Evolutionary conservation across 1,284 basidiomycete species (phyloP).

Genomic region (Sporisorium exsertum): DNA sequence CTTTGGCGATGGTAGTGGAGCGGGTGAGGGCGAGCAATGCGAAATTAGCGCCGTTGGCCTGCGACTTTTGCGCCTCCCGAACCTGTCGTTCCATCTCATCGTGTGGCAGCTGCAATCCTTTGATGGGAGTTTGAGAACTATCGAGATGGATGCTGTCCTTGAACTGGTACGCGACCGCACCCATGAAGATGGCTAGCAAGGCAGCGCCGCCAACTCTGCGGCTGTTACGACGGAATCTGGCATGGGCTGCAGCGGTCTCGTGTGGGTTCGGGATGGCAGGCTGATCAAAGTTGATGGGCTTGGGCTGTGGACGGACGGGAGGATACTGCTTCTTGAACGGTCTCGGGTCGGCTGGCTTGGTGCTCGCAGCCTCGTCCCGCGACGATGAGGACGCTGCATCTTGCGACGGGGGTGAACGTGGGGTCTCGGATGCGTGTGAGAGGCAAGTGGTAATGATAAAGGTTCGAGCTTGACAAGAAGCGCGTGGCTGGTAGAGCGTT

Average conservation of each 20-base stretch:
- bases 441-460: conserved; percentile 12
- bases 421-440: neutral
- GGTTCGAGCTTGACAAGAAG: conserved; percentile 7
- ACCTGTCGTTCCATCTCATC: conserved; percentile 61
- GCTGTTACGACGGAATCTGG: conserved; percentile 53
- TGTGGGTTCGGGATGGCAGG: conserved; percentile 66
- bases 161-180: conserved; percentile 45
- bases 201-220: conserved; percentile 22
- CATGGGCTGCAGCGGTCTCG: conserved; percentile 62
- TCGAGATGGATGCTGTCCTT: conserved; percentile 53
- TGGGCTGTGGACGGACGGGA: conserved; percentile 51
- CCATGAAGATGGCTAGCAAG: conserved; percentile 12
- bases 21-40: conserved; percentile 60
- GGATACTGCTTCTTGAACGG: conserved; percentile 61
- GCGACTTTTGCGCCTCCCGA: conserved; percentile 52
- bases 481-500: neutral
- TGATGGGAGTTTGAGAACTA: conserved; percentile 25
- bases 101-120: conserved; percentile 45
- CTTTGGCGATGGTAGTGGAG: conserved; percentile 66
- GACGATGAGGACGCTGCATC: conserved; percentile 7
- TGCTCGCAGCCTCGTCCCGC: neutral
- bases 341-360: conserved; percentile 24
- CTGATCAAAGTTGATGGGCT: conserved; percentile 63
- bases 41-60: conserved; percentile 49
- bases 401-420: conserved; percentile 4